A percentile compares a stretch with the other conserved stretches of the same genome.
Evolutionary conservation across 495 filamentous ascomycete species (phyloP).

Genomic region (Hypoxylon rickii): DNA sequence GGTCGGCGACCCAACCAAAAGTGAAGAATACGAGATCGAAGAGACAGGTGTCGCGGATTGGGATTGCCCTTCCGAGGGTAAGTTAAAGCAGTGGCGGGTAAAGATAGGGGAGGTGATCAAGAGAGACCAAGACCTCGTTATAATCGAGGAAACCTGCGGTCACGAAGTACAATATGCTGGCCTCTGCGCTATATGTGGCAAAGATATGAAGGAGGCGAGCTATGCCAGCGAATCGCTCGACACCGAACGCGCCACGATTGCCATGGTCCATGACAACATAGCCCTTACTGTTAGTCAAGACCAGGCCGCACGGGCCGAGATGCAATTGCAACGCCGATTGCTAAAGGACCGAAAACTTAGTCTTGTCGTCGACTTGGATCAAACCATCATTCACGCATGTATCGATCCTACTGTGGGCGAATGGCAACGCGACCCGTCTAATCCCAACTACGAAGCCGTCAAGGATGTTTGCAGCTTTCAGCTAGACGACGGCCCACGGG

Average conservation of each 20-base stretch:
- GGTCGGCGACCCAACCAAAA: slow-evolving; percentile 70
- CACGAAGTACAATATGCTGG: slow-evolving; percentile 90
- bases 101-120: slow-evolving; percentile 70
- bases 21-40: slow-evolving; percentile 59
- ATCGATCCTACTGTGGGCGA: slow-evolving; percentile 96
- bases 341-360: slow-evolving; percentile 81
- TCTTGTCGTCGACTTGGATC: slow-evolving; percentile 94
- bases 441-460: slow-evolving; percentile 89
- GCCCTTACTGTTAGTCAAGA: slow-evolving; percentile 71
- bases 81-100: slow-evolving; percentile 74
- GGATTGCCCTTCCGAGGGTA: slow-evolving; percentile 81
- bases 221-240: slow-evolving; percentile 58
- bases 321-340: slow-evolving; percentile 81
- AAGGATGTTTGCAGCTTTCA: slow-evolving; percentile 87
- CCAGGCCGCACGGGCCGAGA: slow-evolving; percentile 80
- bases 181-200: slow-evolving; percentile 88
- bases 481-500: slow-evolving; percentile 80
- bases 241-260: slow-evolving; percentile 83
- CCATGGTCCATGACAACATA: slow-evolving; percentile 90
- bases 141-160: slow-evolving; percentile 87
- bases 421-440: slow-evolving; percentile 86
- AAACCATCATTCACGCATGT: slow-evolving; percentile 97
- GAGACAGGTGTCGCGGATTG: slow-evolving; percentile 76
- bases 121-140: slow-evolving; percentile 62
- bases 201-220: slow-evolving; percentile 84